Conservation (phyloP, 2,329 filamentous ascomycete genomes). For the Nigrospora osmanthi region DNA sequence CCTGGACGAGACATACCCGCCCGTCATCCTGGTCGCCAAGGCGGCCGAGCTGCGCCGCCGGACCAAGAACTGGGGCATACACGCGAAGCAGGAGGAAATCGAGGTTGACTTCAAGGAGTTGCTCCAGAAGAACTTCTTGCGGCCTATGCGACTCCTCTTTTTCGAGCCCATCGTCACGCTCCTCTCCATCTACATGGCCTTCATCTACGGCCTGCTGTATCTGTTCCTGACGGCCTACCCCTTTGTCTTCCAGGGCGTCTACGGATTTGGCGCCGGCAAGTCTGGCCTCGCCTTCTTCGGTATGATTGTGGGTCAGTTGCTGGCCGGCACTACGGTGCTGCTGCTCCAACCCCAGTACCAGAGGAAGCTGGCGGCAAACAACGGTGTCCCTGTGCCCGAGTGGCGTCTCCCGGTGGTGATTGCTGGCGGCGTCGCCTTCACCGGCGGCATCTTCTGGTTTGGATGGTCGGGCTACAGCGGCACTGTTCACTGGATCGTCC, state of each 20-base stretch:
- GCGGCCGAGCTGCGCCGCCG: conserved; percentile 53
- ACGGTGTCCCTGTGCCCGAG: conserved; percentile 55
- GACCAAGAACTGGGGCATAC: conserved; percentile 63
- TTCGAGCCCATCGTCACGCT: conserved; percentile 62
- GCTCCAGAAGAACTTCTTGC: conserved; percentile 58
- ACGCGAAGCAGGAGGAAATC: conserved; percentile 65
- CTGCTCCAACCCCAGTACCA: conserved; percentile 59
- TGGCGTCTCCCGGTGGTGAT: conserved; percentile 60
- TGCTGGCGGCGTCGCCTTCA: conserved; percentile 50
- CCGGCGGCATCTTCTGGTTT: conserved; percentile 68
- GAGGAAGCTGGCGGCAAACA: conserved; percentile 60
- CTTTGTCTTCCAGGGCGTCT: conserved; percentile 67
- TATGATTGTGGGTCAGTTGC: conserved; percentile 66
- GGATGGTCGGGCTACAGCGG: conserved; percentile 59
- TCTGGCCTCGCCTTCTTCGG: conserved; percentile 79
- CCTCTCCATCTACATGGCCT: conserved; percentile 64
- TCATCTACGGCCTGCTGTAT: conserved; percentile 68
- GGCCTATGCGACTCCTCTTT: conserved; percentile 57
- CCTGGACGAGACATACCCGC: conserved; percentile 64
- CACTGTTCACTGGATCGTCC: conserved; percentile 57
- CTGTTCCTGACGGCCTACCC: conserved; percentile 82
- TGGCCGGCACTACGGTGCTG: conserved; percentile 59
- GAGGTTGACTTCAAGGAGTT: conserved; percentile 59
- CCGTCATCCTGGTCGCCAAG: conserved; percentile 54
- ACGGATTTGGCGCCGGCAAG: conserved; percentile 62